phyloP scores from a whole-genome alignment of 2,329 filamentous ascomycete species.

The Botrytis medusae region DNA sequence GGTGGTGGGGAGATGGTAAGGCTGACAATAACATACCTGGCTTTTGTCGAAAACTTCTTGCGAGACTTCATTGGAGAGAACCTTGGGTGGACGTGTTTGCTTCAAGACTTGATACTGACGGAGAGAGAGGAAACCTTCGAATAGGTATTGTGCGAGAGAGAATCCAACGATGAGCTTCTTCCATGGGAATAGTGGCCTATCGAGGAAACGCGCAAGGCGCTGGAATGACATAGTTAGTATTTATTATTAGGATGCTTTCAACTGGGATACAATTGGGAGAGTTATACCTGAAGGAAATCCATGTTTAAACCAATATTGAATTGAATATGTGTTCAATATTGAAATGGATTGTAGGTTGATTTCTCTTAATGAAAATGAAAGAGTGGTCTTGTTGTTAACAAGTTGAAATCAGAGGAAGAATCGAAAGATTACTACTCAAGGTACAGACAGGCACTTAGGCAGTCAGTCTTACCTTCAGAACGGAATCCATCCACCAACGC shows the following conservation, averaged over 20 bases:
- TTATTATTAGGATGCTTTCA: neutral
- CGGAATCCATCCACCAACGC: neutral
- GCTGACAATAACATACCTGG: conserved; percentile 54
- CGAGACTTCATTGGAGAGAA: conserved; percentile 83
- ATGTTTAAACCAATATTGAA: conserved; percentile 31
- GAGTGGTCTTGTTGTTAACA: conserved; percentile 13
- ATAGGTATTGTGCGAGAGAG: conserved; percentile 83
- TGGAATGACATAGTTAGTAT: conserved; percentile 41
- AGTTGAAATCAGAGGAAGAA: neutral
- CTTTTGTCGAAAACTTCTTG: conserved; percentile 92
- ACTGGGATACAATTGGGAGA: neutral
- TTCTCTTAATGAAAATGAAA: neutral
- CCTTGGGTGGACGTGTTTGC: conserved; percentile 76
- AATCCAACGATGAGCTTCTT: conserved; percentile 95
- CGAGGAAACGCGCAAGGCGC: conserved; percentile 80
- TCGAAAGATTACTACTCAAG: neutral
- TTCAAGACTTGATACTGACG: conserved; percentile 89
- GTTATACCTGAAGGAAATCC: conserved; percentile 41
- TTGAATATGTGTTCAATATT: neutral
- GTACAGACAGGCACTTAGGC: neutral
- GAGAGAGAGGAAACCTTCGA: conserved; percentile 85
- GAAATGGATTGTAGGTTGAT: neutral
- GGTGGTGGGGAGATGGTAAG: conserved; percentile 12
- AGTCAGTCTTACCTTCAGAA: neutral
- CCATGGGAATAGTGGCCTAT: conserved; percentile 93